A percentile compares a stretch with the other conserved stretches of the same genome.
Evolutionary conservation across 2,329 filamentous ascomycete genomes (phyloP).

Genomic region (Ascochyta viciae-villosae): DNA sequence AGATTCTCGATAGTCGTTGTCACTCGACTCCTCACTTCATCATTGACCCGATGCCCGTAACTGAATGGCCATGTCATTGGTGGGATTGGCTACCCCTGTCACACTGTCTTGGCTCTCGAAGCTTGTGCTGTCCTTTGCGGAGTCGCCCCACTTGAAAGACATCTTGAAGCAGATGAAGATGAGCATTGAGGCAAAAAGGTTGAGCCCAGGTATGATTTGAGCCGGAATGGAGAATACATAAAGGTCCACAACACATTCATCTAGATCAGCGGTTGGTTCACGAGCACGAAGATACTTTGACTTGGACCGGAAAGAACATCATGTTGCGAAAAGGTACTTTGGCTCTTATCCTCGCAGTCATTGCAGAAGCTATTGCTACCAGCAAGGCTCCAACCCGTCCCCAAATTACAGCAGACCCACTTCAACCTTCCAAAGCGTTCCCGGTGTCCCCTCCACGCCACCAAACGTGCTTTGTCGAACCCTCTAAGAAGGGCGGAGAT

Average conservation of each 20-base stretch:
- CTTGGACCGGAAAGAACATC: background rate
- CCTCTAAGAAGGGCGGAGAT: too few relatives aligned
- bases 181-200: background rate
- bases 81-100: background rate
- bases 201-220: background rate
- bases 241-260: background rate
- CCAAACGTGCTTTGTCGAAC: slow-evolving; percentile 47
- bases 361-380: background rate
- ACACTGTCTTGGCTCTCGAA: background rate
- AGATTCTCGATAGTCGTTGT: background rate
- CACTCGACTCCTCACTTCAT: background rate
- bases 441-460: slow-evolving; percentile 22
- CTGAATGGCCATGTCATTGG: background rate
- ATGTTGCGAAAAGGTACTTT: background rate
- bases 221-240: background rate
- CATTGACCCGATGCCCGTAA: background rate
- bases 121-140: background rate
- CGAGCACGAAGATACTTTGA: background rate
- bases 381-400: slow-evolving; percentile 34
- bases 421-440: slow-evolving; percentile 43
- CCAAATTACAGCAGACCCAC: slow-evolving; percentile 41
- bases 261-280: background rate
- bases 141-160: background rate
- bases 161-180: background rate
- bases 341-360: background rate